Evolutionary conservation across 257 asterid species (phyloP).

Genomic region (Salvia miltiorrhiza): DNA sequence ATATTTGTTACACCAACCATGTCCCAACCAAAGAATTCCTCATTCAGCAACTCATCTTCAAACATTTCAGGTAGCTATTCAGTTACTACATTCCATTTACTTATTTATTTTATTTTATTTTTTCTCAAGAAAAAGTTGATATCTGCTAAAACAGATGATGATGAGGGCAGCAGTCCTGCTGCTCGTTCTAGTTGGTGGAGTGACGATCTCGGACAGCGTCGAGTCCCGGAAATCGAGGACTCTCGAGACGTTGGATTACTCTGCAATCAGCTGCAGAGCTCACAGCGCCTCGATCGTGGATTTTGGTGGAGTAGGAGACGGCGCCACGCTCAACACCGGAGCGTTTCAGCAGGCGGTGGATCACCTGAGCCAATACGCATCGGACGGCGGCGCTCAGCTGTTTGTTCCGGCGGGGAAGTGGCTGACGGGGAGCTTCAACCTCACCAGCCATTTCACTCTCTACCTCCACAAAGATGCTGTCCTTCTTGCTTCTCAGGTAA

Average conservation of each 20-base stretch:
- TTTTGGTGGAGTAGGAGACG: conserved; percentile 80
- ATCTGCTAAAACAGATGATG: conserved; percentile 16
- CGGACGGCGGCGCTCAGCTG: conserved; percentile 73
- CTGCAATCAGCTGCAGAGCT: conserved; percentile 62
- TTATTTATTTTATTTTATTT: too few relatives aligned
- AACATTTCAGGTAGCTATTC: conserved; percentile 17
- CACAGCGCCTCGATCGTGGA: conserved; percentile 68
- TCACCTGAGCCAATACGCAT: conserved; percentile 45
- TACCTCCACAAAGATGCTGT: conserved; percentile 66
- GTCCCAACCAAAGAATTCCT: conserved; percentile 21
- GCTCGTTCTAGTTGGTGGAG: conserved; percentile 22
- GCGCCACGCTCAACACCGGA: conserved; percentile 56
- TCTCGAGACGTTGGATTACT: conserved; percentile 37
- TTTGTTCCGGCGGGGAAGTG: conserved; percentile 76
- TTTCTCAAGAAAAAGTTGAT: neutral
- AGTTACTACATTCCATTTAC: neutral
- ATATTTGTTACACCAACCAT: neutral
- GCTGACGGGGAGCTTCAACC: conserved; percentile 81
- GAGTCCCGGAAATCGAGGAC: conserved; percentile 42
- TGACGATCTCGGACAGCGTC: conserved; percentile 11
- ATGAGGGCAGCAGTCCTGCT: conserved; percentile 7
- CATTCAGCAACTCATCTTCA: neutral
- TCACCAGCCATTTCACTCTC: conserved; percentile 84
- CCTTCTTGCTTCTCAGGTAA: conserved; percentile 83
- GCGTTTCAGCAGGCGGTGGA: conserved; percentile 60